Evolutionary conservation across 768 basidiomycete genomes (phyloP).

Genomic region (Leccinum subgranulosum): DNA sequence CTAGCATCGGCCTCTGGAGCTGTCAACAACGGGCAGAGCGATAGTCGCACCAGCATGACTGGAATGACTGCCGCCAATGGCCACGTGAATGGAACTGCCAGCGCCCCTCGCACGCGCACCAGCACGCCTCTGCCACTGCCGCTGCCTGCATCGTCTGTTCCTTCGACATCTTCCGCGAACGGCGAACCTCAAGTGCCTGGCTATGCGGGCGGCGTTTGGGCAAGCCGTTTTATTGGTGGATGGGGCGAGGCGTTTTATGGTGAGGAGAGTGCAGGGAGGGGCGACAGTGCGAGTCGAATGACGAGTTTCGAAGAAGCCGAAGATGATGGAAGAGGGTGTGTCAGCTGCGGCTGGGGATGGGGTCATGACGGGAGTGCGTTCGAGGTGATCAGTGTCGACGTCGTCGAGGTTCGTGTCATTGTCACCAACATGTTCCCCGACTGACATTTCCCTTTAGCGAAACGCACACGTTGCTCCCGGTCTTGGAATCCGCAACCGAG

Average conservation of each 20-base stretch:
- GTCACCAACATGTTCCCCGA: neutral
- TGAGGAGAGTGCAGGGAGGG: conserved; percentile 28
- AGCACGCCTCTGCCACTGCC: conserved; percentile 26
- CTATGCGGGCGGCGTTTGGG: conserved; percentile 33
- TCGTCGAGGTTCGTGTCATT: conserved; percentile 52
- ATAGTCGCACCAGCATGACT: conserved; percentile 17
- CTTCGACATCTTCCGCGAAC: conserved; percentile 27
- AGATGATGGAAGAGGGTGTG: conserved; percentile 58
- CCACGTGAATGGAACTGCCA: conserved; percentile 31
- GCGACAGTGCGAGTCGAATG: conserved; percentile 24
- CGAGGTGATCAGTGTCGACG: conserved; percentile 63
- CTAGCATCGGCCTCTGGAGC: conserved; percentile 42
- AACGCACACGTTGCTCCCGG: conserved; percentile 51
- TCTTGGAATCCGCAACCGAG: conserved; percentile 57
- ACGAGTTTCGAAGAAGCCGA: conserved; percentile 36
- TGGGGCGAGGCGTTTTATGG: conserved; percentile 36
- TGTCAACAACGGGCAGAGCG: conserved; percentile 30
- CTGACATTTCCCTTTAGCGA: conserved; percentile 35
- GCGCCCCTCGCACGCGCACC: conserved; percentile 29
- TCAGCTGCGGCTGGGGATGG: conserved; percentile 76
- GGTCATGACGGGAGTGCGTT: conserved; percentile 76
- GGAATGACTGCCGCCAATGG: conserved; percentile 18
- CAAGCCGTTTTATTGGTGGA: conserved; percentile 42
- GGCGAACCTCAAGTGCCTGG: conserved; percentile 20
- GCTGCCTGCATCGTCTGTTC: conserved; percentile 18